Conservation (phyloP, 768 basidiomycete species). For the Tricholoma matsutake region DNA sequence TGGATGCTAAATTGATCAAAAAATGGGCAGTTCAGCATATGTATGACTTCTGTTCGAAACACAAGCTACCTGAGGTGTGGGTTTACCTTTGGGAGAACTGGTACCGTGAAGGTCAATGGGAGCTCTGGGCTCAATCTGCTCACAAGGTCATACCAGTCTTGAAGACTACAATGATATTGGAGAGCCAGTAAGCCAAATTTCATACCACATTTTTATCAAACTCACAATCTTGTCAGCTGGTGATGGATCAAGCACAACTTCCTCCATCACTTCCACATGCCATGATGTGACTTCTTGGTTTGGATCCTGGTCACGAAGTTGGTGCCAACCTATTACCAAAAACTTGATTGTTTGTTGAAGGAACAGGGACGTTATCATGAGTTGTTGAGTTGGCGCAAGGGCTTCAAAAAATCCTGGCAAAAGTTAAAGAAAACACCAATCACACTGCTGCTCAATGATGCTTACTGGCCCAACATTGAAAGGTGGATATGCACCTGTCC, state of each 20-base stretch:
- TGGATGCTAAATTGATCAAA: neutral
- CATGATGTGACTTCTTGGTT: no score
- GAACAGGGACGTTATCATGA: constrained; percentile 2
- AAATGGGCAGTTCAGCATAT: neutral
- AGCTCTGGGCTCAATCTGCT: neutral
- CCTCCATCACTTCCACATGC: no score
- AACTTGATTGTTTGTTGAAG: neutral
- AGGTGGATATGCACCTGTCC: no score
- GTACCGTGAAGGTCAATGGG: neutral
- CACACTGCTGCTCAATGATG: constrained; percentile 15
- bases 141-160: constrained; percentile 19
- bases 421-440: constrained; percentile 13
- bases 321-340: neutral
- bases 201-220: neutral
- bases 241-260: no score
- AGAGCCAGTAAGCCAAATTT: constrained; percentile 23
- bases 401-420: constrained; percentile 15
- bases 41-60: neutral
- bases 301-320: no score
- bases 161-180: constrained; percentile 28
- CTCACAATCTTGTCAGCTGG: constrained; percentile 20
- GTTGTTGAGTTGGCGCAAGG: constrained; percentile 15
- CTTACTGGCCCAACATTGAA: neutral
- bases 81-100: neutral
- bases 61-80: neutral